Conservation (phyloP, 2,329 filamentous ascomycete genomes). For the Hansfordia pulvinata region DNA sequence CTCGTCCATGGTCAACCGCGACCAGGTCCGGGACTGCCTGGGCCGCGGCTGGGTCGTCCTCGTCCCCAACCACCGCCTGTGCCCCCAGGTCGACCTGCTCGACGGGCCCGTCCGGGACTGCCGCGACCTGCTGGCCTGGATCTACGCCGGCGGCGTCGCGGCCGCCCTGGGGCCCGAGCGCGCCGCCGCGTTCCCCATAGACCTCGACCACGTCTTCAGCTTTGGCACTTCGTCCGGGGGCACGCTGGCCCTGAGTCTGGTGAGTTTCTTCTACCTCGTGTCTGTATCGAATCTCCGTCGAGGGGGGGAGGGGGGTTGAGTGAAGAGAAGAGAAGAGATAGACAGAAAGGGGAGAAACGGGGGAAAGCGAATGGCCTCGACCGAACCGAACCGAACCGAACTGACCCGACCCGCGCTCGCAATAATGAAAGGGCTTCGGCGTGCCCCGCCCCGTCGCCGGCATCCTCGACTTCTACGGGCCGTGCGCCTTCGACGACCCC, state of each 20-base stretch:
- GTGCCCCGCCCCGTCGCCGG: conserved; percentile 19
- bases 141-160: conserved; percentile 16
- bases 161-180: conserved; percentile 5
- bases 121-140: conserved; percentile 19
- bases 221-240: conserved; percentile 23
- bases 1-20: conserved; percentile 21
- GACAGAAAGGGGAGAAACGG: too few species aligned
- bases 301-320: too few species aligned
- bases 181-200: conserved; percentile 6
- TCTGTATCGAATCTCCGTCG: not conserved
- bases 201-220: conserved; percentile 17
- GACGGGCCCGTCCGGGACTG: conserved; percentile 3
- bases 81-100: conserved; percentile 2
- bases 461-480: conserved; percentile 27
- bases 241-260: conserved; percentile 19
- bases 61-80: conserved; percentile 15
- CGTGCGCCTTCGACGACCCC: conserved; percentile 21
- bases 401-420: too few species aligned
- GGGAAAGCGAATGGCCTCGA: too few species aligned
- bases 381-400: too few species aligned
- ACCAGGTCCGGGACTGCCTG: conserved; percentile 23
- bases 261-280: conserved; percentile 8
- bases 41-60: conserved; percentile 22
- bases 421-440: conserved; percentile 18
- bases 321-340: too few species aligned